These are phyloP conservation scores for Acer saccharum DNA, from an alignment of 345 rosid genomes.

Conservation along the genomic window DNA sequence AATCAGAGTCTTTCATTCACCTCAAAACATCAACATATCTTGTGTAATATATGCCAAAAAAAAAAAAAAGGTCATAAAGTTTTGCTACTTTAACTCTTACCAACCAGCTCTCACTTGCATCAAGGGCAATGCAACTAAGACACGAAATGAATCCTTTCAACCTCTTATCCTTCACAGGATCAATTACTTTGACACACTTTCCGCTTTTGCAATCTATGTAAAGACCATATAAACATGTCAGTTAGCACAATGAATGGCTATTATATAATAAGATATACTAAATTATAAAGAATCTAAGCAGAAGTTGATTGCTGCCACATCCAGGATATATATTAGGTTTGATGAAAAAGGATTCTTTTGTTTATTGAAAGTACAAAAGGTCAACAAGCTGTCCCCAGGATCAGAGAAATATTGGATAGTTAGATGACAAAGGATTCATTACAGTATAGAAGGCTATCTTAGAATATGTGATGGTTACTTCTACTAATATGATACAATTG, in stretches of 20 bases:
- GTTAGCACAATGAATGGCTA: constrained; percentile 6
- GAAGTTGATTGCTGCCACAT: background rate
- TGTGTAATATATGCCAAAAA: background rate
- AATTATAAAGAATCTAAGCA: background rate
- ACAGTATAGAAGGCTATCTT: background rate
- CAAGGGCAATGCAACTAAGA: constrained; percentile 83
- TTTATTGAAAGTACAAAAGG: background rate
- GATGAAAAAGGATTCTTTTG: background rate
- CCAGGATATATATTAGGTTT: background rate
- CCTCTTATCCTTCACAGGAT: constrained; percentile 50
- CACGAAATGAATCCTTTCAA: constrained; percentile 41
- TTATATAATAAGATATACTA: background rate
- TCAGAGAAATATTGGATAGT: background rate
- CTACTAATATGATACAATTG: background rate
- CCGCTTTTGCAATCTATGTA: constrained; percentile 88
- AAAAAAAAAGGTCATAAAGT: background rate
- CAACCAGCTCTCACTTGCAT: constrained; percentile 98
- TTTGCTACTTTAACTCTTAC: constrained; percentile 52
- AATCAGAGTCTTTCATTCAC: background rate
- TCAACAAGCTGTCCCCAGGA: background rate
- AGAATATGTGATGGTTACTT: background rate
- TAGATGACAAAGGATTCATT: background rate
- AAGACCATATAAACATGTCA: constrained; percentile 18
- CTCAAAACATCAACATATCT: background rate
- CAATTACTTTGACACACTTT: constrained; percentile 68